These are phyloP conservation scores for Vitis labrusca DNA, from an alignment of 164 flowering plant genomes.

Conservation along the genomic window DNA sequence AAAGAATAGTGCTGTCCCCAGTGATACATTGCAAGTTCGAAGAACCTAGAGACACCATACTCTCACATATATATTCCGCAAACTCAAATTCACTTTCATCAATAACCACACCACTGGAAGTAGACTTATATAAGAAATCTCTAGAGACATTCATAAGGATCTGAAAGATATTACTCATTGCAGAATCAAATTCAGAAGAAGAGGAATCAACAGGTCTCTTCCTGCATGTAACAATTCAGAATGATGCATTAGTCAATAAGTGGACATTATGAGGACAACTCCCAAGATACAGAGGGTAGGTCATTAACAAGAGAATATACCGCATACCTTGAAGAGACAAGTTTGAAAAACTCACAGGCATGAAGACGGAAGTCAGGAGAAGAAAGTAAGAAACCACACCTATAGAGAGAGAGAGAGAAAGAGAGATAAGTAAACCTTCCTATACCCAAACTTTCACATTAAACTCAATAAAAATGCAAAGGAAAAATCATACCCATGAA, in stretches of 20 bases:
- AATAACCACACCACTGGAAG: conserved; percentile 32
- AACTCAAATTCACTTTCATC: conserved; percentile 91
- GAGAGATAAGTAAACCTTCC: not conserved
- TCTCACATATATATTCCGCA: conserved; percentile 89
- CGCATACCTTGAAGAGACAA: conserved; percentile 76
- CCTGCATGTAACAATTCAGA: conserved; percentile 48
- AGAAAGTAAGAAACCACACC: conserved; percentile 86
- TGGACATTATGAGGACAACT: not conserved
- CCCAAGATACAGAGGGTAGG: not conserved
- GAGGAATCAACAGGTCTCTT: conserved; percentile 74
- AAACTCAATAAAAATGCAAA: not conserved
- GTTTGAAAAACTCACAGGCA: conserved; percentile 96
- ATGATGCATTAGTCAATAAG: conserved; percentile 1
- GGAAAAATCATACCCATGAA: conserved; percentile 71
- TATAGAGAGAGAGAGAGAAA: conserved; percentile 21
- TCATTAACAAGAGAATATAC: not conserved
- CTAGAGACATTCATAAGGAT: conserved; percentile 71
- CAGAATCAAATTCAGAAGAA: conserved; percentile 76
- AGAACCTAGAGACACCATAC: conserved; percentile 88
- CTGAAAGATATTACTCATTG: conserved; percentile 69
- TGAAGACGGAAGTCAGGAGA: conserved; percentile 89
- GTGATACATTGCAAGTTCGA: conserved; percentile 72
- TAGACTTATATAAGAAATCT: conserved; percentile 56
- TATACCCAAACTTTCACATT: not conserved
- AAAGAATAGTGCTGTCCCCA: conserved; percentile 42